Base-by-base conservation (phyloP, 495 filamentous ascomycete species). In the Hypoxylon perforatum region DNA sequence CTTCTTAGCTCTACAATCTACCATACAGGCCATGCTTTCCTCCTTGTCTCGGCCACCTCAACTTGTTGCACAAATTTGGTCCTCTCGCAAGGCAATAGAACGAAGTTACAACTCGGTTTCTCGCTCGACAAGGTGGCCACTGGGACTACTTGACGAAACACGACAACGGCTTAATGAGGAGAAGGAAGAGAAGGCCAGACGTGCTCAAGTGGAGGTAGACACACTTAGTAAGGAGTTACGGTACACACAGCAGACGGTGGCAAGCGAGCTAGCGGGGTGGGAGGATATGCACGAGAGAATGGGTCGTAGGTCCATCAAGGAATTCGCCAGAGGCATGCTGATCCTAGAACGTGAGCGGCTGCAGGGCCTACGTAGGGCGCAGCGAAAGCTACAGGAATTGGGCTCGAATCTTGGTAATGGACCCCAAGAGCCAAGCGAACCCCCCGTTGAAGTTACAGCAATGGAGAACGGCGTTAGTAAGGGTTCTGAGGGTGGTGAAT, bases 221-320 rank as follows among this genome's bases (percentile, higher is more conserved):
- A 82, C 80, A 21, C 73, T 97, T 15, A 88, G 89, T 0, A 85
- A 86, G 47, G 96, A 99, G 72, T 76, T 99, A 17, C 80, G 91
- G 33, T 97, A 96, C 73, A 97, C 93, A 50, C 94, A 97, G 77
- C 91, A 94, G 75, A 92, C 94, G 9, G 94, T 97, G 5, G 94
- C 96, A 11, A 82, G 87, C 7, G 96, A 99, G 75, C 73, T 99
- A 60, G 94, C 95, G 0, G 94, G 92, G 1, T 98, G 94, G 91
- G 92, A 96, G 69, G 92, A 95, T 12, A 87, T 92, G 81, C 88
- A 93, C 51, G 92, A 90, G 66, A 87, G 86, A 65, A 84, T 92
- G 77, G 93, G 90, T 2, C 80, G 87, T 23, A 87, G 85, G 63
- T 90, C 91, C 3, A 87, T 97, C 36, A 85, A 82, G 61, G 85